Conservation (phyloP, 306 rosid species). For the Castanea mollissima region DNA sequence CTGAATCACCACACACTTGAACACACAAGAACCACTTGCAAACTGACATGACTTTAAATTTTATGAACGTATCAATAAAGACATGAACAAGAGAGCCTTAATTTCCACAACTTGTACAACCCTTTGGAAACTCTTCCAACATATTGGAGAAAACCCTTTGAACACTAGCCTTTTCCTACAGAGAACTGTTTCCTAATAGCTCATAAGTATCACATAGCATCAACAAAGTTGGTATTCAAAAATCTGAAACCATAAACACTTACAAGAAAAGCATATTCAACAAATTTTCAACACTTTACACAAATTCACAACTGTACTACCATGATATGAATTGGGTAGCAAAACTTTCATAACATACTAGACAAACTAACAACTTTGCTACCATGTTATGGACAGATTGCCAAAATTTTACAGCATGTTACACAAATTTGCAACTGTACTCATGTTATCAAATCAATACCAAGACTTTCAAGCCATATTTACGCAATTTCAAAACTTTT, state of each 20-base stretch:
- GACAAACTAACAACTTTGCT: neutral
- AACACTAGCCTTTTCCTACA: neutral
- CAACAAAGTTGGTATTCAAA: neutral
- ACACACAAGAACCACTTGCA: neutral
- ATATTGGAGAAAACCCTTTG: neutral
- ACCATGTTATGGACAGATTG: neutral
- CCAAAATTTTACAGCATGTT: neutral
- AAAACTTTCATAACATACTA: neutral
- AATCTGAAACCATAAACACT: neutral
- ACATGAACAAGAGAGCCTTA: constrained; percentile 10
- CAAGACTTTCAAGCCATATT: too few relatives aligned
- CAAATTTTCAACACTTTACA: neutral
- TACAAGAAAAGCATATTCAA: neutral
- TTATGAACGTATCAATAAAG: neutral
- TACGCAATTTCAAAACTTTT: neutral
- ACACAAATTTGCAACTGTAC: too few relatives aligned
- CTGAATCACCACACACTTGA: neutral
- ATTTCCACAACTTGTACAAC: neutral
- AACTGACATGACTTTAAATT: neutral
- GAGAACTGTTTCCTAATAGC: neutral
- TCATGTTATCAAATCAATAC: too few relatives aligned
- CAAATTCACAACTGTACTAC: neutral
- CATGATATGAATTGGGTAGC: neutral
- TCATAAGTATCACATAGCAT: neutral
- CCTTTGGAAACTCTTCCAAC: neutral